Evolutionary conservation across 345 rosid species (phyloP).

Genomic region (Nephelium lappaceum): DNA sequence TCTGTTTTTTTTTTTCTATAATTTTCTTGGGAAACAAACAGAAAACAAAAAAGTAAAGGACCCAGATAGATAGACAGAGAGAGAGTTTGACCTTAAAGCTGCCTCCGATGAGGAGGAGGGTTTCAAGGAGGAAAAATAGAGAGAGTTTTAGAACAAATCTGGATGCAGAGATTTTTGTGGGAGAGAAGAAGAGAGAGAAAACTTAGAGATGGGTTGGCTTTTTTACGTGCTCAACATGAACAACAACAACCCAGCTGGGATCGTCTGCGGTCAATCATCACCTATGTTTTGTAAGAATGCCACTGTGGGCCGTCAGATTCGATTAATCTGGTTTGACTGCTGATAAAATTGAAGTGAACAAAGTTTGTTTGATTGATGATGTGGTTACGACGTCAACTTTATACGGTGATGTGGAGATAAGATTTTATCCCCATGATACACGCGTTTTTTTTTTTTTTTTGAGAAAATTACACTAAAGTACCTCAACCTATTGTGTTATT

Average conservation of each 20-base stretch:
- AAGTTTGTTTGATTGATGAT: neutral
- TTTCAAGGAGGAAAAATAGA: slow-evolving; percentile 26
- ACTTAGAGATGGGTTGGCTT: neutral
- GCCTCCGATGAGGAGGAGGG: slow-evolving; percentile 34
- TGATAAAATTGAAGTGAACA: neutral
- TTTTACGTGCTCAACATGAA: neutral
- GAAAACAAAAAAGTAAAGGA: neutral
- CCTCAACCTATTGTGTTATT: no score
- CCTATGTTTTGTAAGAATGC: neutral
- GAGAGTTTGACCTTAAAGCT: slow-evolving; percentile 12
- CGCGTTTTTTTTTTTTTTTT: neutral
- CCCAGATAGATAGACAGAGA: neutral
- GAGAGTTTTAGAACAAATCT: slow-evolving; percentile 7
- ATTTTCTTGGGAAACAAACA: neutral
- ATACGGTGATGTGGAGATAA: slow-evolving; percentile 6
- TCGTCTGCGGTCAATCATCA: neutral
- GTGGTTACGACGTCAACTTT: neutral
- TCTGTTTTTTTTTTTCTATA: neutral
- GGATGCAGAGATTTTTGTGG: neutral
- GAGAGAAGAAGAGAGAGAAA: neutral
- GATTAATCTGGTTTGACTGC: neutral
- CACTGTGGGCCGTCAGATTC: neutral
- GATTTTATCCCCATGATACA: slow-evolving; percentile 12
- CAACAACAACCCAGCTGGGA: neutral
- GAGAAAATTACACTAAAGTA: no score